These are phyloP conservation scores for Mycothermus thermophilus DNA, from an alignment of 495 filamentous ascomycete species.

Conservation along the genomic window DNA sequence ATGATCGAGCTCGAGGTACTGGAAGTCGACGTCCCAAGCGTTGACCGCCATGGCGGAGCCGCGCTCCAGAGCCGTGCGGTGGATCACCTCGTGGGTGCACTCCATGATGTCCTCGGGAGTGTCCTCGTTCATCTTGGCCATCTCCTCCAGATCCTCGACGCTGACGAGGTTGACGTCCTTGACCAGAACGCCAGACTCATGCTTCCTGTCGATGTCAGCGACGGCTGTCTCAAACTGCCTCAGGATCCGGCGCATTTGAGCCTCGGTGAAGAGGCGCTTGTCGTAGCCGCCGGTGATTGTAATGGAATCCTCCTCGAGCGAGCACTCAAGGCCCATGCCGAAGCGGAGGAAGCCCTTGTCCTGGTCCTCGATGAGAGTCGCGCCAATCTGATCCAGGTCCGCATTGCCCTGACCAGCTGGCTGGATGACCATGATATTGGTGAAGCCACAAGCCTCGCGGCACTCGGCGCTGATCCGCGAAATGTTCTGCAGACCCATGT, in stretches of 20 bases:
- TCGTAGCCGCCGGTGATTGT: conserved; percentile 13
- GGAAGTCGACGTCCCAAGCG: conserved; percentile 41
- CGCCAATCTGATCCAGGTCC: not conserved
- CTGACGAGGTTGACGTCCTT: not conserved
- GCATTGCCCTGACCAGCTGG: not conserved
- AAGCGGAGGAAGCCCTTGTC: conserved; percentile 3
- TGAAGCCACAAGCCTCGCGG: conserved; percentile 23
- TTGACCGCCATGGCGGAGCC: conserved; percentile 19
- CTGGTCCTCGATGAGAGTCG: not conserved
- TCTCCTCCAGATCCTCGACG: not conserved
- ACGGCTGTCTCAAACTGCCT: not conserved
- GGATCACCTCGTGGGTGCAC: too few species aligned
- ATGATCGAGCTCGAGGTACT: conserved; percentile 33
- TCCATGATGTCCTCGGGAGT: conserved; percentile 12
- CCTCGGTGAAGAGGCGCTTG: conserved; percentile 11
- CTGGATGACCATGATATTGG: conserved; percentile 30
- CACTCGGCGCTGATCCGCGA: conserved; percentile 17
- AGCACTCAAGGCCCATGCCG: conserved; percentile 11
- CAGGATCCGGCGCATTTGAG: conserved; percentile 9
- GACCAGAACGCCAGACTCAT: not conserved
- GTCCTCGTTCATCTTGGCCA: conserved; percentile 10
- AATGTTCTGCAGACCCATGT: conserved; percentile 33
- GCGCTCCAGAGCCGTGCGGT: too few species aligned
- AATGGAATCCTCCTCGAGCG: conserved; percentile 4
- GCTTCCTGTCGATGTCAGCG: not conserved